phyloP scores from a whole-genome alignment of 2,329 filamentous ascomycete species.

The Pezicula radicicola region DNA sequence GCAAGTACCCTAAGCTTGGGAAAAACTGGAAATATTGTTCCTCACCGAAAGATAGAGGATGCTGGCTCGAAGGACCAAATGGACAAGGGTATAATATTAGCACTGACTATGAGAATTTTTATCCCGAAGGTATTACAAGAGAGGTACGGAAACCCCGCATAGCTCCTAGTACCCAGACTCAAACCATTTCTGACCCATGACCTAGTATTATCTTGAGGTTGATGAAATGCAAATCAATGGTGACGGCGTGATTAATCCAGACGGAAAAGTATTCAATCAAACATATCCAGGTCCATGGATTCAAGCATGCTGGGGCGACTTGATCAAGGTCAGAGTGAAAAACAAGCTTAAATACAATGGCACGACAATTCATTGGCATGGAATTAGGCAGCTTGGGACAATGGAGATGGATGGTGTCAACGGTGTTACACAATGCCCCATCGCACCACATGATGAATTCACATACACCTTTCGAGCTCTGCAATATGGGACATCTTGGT shows the following conservation, averaged over 20 bases:
- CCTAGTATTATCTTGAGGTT: slow-evolving; percentile 2
- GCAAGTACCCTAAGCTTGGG: slow-evolving; percentile 1
- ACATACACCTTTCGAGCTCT: slow-evolving; percentile 5
- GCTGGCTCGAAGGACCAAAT: slow-evolving; percentile 1
- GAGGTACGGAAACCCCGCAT: background rate
- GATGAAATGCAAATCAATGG: background rate
- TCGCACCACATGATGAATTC: slow-evolving; percentile 22
- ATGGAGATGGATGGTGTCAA: slow-evolving; percentile 38
- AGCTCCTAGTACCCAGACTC: too few species aligned
- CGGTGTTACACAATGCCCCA: slow-evolving; percentile 29
- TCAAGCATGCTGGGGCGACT: slow-evolving; percentile 8
- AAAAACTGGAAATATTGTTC: slow-evolving; percentile 1
- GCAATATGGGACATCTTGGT: slow-evolving; percentile 7
- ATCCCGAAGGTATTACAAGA: slow-evolving; percentile 1
- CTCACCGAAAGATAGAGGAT: background rate
- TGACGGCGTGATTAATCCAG: background rate
- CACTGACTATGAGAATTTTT: slow-evolving; percentile 2
- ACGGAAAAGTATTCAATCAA: slow-evolving; percentile 7
- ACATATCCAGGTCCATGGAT: slow-evolving; percentile 8
- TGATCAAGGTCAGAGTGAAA: slow-evolving; percentile 4
- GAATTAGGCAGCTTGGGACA: slow-evolving; percentile 33
- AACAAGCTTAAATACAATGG: slow-evolving; percentile 31
- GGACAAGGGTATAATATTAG: slow-evolving; percentile 2
- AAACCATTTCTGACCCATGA: too few species aligned
- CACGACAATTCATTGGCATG: slow-evolving; percentile 47